These are phyloP conservation scores for Diaporthe australafricana DNA, from an alignment of 2,329 filamentous ascomycete genomes.

Conservation along the genomic window DNA sequence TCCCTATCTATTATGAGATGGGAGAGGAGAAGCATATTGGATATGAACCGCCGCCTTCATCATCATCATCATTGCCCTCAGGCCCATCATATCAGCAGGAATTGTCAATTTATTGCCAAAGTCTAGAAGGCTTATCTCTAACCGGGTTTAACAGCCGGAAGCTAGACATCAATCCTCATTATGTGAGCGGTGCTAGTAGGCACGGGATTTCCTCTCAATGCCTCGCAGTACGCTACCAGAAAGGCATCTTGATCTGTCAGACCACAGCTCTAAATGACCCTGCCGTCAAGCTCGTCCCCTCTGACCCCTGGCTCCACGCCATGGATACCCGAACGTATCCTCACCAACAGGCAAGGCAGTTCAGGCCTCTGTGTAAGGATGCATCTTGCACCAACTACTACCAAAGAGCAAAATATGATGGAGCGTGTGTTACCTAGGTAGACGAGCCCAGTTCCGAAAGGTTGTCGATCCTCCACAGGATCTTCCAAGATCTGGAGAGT, in stretches of 20 bases:
- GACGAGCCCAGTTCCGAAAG: too few relatives aligned
- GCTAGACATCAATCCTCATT: conserved; percentile 31
- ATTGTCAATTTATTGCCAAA: neutral
- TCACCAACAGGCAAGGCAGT: neutral
- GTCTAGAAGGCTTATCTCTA: neutral
- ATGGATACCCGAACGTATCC: conserved; percentile 40
- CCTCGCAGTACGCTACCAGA: conserved; percentile 34
- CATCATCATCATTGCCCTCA: neutral
- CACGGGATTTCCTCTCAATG: conserved; percentile 23
- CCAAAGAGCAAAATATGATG: too few relatives aligned
- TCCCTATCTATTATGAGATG: conserved; percentile 37
- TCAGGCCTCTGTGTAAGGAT: conserved; percentile 13
- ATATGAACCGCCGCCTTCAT: neutral
- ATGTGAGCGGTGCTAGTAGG: neutral
- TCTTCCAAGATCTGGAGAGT: too few relatives aligned
- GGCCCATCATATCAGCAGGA: neutral
- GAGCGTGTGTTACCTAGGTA: too few relatives aligned
- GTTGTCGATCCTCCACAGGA: too few relatives aligned
- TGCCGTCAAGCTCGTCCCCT: conserved; percentile 34
- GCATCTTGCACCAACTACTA: conserved; percentile 18
- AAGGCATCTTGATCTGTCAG: conserved; percentile 36
- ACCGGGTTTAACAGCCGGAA: conserved; percentile 4
- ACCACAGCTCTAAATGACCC: conserved; percentile 27
- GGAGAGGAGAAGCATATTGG: neutral
- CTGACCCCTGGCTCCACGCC: conserved; percentile 39